Evolutionary conservation across 441 rosid genomes (phyloP).

Genomic region (Isatis lusitanica): DNA sequence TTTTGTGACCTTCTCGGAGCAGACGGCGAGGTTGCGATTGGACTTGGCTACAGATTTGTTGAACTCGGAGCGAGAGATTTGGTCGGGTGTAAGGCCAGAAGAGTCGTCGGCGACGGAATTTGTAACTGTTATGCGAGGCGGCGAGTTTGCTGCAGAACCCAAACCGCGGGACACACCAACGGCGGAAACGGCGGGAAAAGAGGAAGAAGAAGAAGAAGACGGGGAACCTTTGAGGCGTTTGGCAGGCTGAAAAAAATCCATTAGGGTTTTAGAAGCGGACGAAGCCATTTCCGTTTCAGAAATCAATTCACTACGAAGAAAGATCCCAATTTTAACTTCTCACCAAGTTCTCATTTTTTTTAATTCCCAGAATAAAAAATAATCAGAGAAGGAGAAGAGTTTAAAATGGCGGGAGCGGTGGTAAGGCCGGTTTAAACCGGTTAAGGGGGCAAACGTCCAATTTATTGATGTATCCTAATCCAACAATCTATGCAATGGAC

Average conservation of each 20-base stretch:
- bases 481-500: not conserved
- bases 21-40: constrained; percentile 65
- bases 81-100: constrained; percentile 49
- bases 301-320: not conserved
- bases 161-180: constrained; percentile 14
- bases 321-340: not conserved
- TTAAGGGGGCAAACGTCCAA: not conserved
- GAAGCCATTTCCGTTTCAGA: constrained; percentile 44
- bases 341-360: not conserved
- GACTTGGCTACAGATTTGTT: constrained; percentile 70
- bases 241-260: constrained; percentile 66
- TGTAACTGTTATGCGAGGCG: constrained; percentile 19
- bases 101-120: constrained; percentile 32
- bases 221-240: constrained; percentile 64
- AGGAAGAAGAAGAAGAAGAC: constrained; percentile 22
- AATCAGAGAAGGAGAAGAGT: not conserved
- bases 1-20: constrained; percentile 58
- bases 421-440: constrained; percentile 15
- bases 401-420: constrained; percentile 28
- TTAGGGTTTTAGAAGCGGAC: constrained; percentile 57
- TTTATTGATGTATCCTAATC: not conserved
- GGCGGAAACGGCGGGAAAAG: constrained; percentile 20
- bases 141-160: constrained; percentile 19
- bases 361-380: not conserved
- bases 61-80: constrained; percentile 55